phyloP scores from a whole-genome alignment of 208 protist genomes.

The Trypanosoma melophagium region DNA sequence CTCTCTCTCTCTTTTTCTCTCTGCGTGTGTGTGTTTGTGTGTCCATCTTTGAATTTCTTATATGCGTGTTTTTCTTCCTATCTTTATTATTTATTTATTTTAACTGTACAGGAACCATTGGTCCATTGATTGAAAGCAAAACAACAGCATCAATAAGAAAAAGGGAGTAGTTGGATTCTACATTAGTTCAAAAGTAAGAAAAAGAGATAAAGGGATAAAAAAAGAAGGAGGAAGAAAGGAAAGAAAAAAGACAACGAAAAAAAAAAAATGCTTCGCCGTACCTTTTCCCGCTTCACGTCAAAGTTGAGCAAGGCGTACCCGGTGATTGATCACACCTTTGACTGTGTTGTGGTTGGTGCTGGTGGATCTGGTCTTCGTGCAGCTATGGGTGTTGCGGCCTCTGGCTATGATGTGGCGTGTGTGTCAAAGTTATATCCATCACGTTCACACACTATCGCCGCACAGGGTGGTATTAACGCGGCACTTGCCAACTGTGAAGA shows the following conservation, averaged over 20 bases:
- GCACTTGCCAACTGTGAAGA: conserved; percentile 97
- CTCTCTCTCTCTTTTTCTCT: no score
- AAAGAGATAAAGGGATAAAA: conserved; percentile 1
- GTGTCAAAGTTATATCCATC: conserved; percentile 99
- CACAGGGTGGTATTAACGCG: conserved; percentile 99
- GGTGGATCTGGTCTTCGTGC: conserved; percentile 98
- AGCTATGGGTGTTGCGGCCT: conserved; percentile 96
- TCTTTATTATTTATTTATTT: no score
- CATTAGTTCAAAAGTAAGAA: neutral
- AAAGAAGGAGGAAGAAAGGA: neutral
- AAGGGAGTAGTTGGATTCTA: no score
- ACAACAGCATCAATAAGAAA: neutral
- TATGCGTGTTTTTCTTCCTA: no score
- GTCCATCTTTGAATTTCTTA: no score
- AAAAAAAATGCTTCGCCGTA: conserved; percentile 68
- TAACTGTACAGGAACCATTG: no score
- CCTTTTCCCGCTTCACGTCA: conserved; percentile 41
- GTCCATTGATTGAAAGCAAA: no score
- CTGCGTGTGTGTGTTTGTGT: no score
- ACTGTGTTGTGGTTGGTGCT: conserved; percentile 98
- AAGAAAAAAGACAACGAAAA: conserved; percentile 2
- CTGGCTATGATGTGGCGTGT: conserved; percentile 98
- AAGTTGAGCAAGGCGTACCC: conserved; percentile 86
- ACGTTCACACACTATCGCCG: conserved; percentile 99
- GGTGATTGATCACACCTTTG: conserved; percentile 98